Evolutionary conservation across 1,284 basidiomycete genomes (phyloP), one percentile per base, ranked within the genome.

Genomic region (Hymenochaete sp.): DNA sequence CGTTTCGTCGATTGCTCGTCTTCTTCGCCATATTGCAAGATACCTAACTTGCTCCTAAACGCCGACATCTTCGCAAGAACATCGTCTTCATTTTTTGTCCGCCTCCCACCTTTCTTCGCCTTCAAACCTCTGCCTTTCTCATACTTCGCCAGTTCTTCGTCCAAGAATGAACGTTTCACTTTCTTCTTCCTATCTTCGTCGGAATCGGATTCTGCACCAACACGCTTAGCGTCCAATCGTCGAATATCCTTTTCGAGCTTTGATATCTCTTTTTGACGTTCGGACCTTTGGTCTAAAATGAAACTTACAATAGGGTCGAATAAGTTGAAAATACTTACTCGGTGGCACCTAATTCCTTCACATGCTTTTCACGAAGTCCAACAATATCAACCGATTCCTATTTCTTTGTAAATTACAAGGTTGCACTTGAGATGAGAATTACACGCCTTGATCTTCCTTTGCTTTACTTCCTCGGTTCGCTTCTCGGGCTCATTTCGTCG

Each of bases 191-290:
- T 58, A 44, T 80, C 80, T 49, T 72, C 76, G 42, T 75, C 75
- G 14, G 55, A 54, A 19, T 50, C 55, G 8, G 70, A 68, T 1
- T 71, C 74, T n/a, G n/a, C n/a, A 8, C 62, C 66, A 18, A 64
- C 68, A 7, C 71, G 70, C 42, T 70, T 70, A 46, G 72, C 72
- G 18, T 72, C 71, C 7, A 93, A 71, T 53, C 77, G 82, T 21
- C 86, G 80, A 47, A 97, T 84, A 44, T 92, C 86, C 3, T 79
- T 81, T 62, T 96, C 87, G 75, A 96, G 87, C 53, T 77, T 79
- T 55, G 80, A 83, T 47, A 96, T 93, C 61, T 93, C 85, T 4
- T 47, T 29, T 22, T 51, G 32, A 43, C 21, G 41, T 22, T 26
- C 16, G 27, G 41, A 18, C 24, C 25, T 45, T 26, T 48, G 3